phyloP scores from a whole-genome alignment of 2,329 filamentous ascomycete genomes.

The Fusarium ambrosium region DNA sequence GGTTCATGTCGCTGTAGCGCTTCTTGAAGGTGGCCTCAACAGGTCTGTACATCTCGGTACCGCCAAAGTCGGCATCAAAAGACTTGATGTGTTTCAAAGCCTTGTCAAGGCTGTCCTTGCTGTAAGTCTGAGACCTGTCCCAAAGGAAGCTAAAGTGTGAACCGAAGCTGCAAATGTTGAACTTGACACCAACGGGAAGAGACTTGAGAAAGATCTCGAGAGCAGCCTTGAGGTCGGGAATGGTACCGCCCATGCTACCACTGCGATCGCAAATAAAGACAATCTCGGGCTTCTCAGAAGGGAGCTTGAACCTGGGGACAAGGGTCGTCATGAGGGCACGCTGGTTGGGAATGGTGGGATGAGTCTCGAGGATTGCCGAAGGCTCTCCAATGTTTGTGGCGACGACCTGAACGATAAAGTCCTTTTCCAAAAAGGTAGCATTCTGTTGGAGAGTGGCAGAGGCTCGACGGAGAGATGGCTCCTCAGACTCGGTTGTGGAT shows the following conservation, averaged over 20 bases:
- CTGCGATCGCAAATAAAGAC: constrained; percentile 81
- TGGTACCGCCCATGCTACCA: constrained; percentile 72
- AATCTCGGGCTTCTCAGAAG: constrained; percentile 69
- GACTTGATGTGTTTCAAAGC: constrained; percentile 58
- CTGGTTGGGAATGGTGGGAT: constrained; percentile 71
- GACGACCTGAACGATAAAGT: constrained; percentile 76
- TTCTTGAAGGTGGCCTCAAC: constrained; percentile 59
- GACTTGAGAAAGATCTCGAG: constrained; percentile 76
- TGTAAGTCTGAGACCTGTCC: constrained; percentile 61
- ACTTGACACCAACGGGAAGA: constrained; percentile 72
- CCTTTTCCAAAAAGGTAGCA: constrained; percentile 67
- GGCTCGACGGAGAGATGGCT: constrained; percentile 69
- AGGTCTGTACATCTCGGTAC: constrained; percentile 65
- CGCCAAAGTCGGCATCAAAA: constrained; percentile 64
- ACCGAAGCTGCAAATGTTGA: constrained; percentile 80
- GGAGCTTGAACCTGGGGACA: constrained; percentile 77
- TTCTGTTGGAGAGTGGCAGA: constrained; percentile 71
- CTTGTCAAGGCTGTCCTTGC: constrained; percentile 56
- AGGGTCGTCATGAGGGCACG: constrained; percentile 78
- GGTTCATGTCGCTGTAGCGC: constrained; percentile 60
- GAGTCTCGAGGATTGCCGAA: constrained; percentile 74
- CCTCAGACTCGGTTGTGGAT: constrained; percentile 54
- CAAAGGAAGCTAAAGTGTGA: constrained; percentile 61
- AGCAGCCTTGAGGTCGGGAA: constrained; percentile 66
- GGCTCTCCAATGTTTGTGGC: constrained; percentile 72